Base-by-base conservation (phyloP, 805 yeast genomes). In the Vanderwaltozyma yarrowii region DNA sequence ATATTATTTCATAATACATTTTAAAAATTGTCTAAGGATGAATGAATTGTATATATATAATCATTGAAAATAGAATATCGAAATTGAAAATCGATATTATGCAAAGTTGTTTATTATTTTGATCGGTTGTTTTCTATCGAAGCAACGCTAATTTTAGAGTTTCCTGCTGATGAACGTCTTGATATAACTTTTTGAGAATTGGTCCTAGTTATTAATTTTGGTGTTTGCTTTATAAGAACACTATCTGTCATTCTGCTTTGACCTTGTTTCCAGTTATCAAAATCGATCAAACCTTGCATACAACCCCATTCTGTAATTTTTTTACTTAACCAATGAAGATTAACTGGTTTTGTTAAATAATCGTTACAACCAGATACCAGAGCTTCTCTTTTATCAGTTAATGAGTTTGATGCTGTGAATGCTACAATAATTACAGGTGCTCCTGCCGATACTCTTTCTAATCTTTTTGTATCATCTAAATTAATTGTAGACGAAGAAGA, bases 341-440 rank as follows among this genome's bases (percentile, higher is more conserved):
- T 89, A 8, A 92, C 97, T 0, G 99, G 99, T 49, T 92, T 92
- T 9, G 96, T 92, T 48, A 92, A 64, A 63, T 81, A 92, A 60
- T 92, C 99, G 54, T 92, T 92, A 62, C 99, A 92, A 33, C 99
- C 99, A 3, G 97, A 96, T 21, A 94, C 82, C 39, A 92, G 67
- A 0, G 98, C 98, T 51, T 85, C 84, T 44, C 85, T 79, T 56
- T 83, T 79, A 61, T 88, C 97, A 23, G 78, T 78, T 12, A 80
- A 76, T 21, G 92, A 74, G 14, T 92, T 82, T 7, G 92, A 79
- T 0, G 98, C 98, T 1, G 99, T 92, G 36, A 92, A 65, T 0
- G 99, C 99, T 16, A 92, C 98, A 37, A 92, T 89, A 40, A 92
- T 92, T n/a, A 94, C 95, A 0, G 99, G 98, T 0, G 94, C 80